Conservation (phyloP, 768 basidiomycete genomes). For the Cystofilobasidium capitatum region DNA sequence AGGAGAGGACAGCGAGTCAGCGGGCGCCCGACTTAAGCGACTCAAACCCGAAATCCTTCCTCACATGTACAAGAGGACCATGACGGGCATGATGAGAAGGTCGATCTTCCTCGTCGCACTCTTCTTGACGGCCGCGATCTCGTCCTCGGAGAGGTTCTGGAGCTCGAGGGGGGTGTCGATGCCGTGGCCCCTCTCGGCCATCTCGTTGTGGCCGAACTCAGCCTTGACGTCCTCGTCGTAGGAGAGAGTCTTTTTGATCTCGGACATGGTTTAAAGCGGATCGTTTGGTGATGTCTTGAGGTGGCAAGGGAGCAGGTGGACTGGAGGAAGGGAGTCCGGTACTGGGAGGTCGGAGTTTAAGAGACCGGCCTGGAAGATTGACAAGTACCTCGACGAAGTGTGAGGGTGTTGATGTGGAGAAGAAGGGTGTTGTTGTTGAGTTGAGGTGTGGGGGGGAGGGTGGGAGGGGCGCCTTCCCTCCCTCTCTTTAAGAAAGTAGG, state of each 20-base stretch:
- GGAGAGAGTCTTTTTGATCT: not conserved
- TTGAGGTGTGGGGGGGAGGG: no score
- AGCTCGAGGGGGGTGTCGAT: conserved; percentile 29
- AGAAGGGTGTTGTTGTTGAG: no score
- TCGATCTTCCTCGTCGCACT: conserved; percentile 33
- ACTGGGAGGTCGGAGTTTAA: no score
- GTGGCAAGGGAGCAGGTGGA: not conserved
- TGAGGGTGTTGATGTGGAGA: no score
- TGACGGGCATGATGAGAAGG: conserved; percentile 32
- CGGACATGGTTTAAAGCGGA: not conserved
- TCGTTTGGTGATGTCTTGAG: not conserved
- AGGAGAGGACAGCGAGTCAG: not conserved
- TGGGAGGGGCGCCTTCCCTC: no score
- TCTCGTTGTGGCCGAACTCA: not conserved
- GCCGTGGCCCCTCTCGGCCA: not conserved
- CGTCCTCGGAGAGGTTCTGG: conserved; percentile 30
- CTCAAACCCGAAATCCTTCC: conserved; percentile 22
- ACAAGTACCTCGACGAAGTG: no score
- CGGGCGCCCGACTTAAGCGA: no score
- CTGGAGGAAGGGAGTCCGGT: no score
- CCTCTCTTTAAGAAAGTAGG: no score
- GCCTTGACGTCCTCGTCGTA: conserved; percentile 4
- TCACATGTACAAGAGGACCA: not conserved
- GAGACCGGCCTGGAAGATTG: no score
- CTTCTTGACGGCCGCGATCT: conserved; percentile 31